A percentile compares a stretch with the other conserved stretches of the same genome.
Conservation (phyloP, 148 eudicot species). For the Chenopodium formosanum region DNA sequence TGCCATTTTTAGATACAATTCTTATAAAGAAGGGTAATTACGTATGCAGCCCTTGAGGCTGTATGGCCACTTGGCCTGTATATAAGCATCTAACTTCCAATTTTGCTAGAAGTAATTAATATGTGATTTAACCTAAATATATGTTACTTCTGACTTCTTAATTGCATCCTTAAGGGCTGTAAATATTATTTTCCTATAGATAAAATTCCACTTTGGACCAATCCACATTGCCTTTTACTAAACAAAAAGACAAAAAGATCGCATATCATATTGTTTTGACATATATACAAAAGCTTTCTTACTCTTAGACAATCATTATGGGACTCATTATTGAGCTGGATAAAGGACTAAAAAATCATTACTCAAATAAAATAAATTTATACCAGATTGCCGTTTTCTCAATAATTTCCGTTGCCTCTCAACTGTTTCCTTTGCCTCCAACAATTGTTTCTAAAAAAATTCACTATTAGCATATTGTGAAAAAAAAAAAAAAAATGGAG, state of each 20-base stretch:
- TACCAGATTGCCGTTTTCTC: conserved; percentile 87
- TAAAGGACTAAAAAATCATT: neutral
- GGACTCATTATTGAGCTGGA: neutral
- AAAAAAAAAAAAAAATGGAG: neutral
- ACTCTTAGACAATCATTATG: neutral
- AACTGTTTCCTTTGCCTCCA: conserved; percentile 82
- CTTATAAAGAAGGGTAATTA: neutral
- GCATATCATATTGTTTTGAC: neutral
- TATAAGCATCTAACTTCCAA: no score
- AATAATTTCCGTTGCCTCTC: conserved; percentile 87
- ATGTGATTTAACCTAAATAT: no score
- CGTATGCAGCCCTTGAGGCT: no score
- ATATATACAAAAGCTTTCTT: neutral
- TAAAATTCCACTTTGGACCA: neutral
- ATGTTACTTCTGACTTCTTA: no score
- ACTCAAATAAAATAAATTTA: neutral
- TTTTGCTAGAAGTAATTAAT: no score
- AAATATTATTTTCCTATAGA: no score
- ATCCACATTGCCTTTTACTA: neutral
- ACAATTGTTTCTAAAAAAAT: conserved; percentile 62
- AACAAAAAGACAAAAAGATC: neutral
- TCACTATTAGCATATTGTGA: conserved; percentile 6
- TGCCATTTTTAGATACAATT: neutral
- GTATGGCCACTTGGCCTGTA: no score
- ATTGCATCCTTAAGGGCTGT: no score